These are phyloP conservation scores for Sporobolomyces phaffii DNA, from an alignment of 768 basidiomycete species.

Conservation along the genomic window DNA sequence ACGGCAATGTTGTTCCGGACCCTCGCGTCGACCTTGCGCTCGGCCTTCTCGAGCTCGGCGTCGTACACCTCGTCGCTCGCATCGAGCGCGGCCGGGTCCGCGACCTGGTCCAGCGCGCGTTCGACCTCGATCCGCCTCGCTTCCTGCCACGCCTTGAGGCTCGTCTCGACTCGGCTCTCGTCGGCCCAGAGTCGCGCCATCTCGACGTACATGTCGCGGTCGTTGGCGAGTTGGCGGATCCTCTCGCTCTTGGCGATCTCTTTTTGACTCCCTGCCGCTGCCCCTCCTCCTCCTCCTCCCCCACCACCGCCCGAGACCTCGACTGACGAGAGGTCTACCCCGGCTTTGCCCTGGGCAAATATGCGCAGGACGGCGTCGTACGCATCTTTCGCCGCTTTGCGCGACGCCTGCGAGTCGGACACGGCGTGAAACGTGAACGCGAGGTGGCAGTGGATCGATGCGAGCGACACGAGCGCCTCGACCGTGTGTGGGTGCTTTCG, in stretches of 20 bases:
- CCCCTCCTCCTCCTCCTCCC: not conserved
- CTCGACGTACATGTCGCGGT: conserved; percentile 83
- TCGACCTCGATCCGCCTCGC: conserved; percentile 49
- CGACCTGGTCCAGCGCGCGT: conserved; percentile 29
- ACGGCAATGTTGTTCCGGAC: conserved; percentile 44
- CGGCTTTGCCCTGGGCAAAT: conserved; percentile 49
- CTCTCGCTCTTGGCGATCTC: conserved; percentile 33
- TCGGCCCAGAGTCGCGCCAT: conserved; percentile 81
- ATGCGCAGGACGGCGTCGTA: conserved; percentile 68
- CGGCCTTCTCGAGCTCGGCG: conserved; percentile 32
- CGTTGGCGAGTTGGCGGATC: conserved; percentile 45
- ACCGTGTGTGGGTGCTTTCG: conserved; percentile 56
- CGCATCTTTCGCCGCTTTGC: conserved; percentile 66
- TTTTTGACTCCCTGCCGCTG: not conserved
- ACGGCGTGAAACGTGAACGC: conserved; percentile 60
- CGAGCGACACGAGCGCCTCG: conserved; percentile 83
- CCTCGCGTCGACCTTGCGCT: conserved; percentile 30
- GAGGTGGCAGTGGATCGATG: conserved; percentile 77
- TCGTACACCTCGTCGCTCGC: conserved; percentile 35
- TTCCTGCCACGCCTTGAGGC: conserved; percentile 65
- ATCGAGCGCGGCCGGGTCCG: conserved; percentile 33
- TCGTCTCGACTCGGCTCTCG: conserved; percentile 64
- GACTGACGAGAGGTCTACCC: not conserved
- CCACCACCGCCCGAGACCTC: not conserved
- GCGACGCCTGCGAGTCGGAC: conserved; percentile 67